Evolutionary conservation across 2,329 filamentous ascomycete genomes (phyloP), one percentile per base, ranked within the genome.

Genomic region (Colletotrichum karsti): DNA sequence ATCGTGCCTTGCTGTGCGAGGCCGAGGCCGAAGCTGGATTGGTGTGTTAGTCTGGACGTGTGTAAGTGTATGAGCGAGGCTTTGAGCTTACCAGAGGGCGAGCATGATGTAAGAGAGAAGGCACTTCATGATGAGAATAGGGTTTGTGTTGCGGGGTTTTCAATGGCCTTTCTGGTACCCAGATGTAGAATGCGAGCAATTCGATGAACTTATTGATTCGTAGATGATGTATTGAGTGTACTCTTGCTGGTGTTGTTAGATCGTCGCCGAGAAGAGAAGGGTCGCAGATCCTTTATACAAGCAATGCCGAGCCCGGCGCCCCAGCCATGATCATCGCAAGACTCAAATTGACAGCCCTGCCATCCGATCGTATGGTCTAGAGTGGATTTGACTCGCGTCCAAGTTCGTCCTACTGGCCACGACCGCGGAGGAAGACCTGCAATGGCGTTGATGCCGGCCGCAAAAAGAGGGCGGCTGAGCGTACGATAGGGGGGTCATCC

Each of bases 1-100:
- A 67, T 67, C 39, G 55, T 44, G 37, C 44, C 59, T 20, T 64
- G 60, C 46, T 67, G 64, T n/a, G 64, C 64, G 15, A 64, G 53
- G 20, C 42, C 64, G 44, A 67, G 30, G 15, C 28, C 46, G 44
- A 67, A 58, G 18, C 64, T 67, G 4, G 1, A 10, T 9, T 33
- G 12, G 4, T 24, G 4, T 1, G 24, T 50, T 51, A 56, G 8
- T 9, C 7, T 39, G 28, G 12, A 8, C 12, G 13, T 18, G 9
- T 26, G 41, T 7, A 8, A 18, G 13, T 18, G 9, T 26, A 39
- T 7, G 24, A 33, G 2, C 15, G 20, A 13, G 42, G 22, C 44
- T 7, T 50, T 22, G 22, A 13, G 48, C 60, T 53, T 35, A 58
- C 64, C 63, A 24, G 37, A 67, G 41, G 28, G 60, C 64, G 35